Base-by-base conservation (phyloP, 805 yeast species). In the Scheffersomyces lignosus region DNA sequence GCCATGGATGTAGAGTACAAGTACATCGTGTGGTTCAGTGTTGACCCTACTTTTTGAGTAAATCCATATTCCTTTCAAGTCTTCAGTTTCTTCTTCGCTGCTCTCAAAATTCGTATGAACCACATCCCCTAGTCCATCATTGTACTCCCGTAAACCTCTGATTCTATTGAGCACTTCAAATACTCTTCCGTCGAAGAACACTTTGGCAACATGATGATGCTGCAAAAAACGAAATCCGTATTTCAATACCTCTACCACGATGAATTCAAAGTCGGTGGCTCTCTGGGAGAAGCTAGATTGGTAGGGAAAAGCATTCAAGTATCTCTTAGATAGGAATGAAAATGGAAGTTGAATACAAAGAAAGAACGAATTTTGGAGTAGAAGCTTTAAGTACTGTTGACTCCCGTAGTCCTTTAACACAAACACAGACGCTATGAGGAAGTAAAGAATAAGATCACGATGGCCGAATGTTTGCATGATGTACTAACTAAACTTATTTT, bases 1-100 rank as follows among this genome's bases (percentile, higher is more conserved):
- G 10, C 78, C 78, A 6, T 75, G 79, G 10, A 75, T 54, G 39
- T 65, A 74, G 33, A 61, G 60, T 2, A 77, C 34, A 3, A 73
- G 52, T 3, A 76, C 31, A 47, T 77, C 81, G 33, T 61, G 62
- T 1, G 39, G 40, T 1, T 15, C 6, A 4, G 14, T 13, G 7
- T 32, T 23, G 3, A 48, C 48, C 4, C 70, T 47, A 27, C 58
- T 46, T 4, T 51, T 45, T 4, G 73, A 58, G 36, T 49, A 36
- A 32, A 56, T 48, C 71, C 68, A 59, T 40, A 43, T 45, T 14
- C 62, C 74, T 29, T 39, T 47, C 44, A 44, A 54, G 37, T 52
- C 56, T 20, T 39, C 25, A 20, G 27, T 9, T 3, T 27, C 34
- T 12, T 28, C 35, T 31, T 10, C 24, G 10, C 7, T 10, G 24